Conservation (phyloP, 2,329 filamentous ascomycete species). For the Fusarium lyarnte region DNA sequence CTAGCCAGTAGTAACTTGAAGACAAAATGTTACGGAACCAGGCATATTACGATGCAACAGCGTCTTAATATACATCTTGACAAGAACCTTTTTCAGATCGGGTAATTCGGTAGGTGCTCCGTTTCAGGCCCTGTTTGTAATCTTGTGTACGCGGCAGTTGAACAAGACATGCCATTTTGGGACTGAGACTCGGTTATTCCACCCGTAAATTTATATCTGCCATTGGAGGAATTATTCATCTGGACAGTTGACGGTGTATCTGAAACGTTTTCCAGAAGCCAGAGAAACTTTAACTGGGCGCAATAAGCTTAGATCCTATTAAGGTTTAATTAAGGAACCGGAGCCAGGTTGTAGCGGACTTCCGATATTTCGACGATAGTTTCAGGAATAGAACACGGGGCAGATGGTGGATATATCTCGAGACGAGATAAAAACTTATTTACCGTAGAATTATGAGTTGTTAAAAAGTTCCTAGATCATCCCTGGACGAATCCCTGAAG, state of each 20-base stretch:
- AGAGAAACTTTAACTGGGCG: constrained; percentile 7
- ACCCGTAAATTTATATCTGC: neutral
- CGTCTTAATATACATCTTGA: neutral
- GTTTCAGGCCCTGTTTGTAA: constrained; percentile 4
- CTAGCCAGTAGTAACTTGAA: constrained; percentile 33
- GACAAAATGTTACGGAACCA: neutral
- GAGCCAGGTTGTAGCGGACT: neutral
- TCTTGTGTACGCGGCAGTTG: constrained; percentile 11
- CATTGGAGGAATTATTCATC: constrained; percentile 30
- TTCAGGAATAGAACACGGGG: constrained; percentile 14
- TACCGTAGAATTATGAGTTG: neutral
- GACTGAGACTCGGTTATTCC: neutral
- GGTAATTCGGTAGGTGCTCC: constrained; percentile 22
- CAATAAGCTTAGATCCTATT: neutral
- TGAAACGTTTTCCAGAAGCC: constrained; percentile 35
- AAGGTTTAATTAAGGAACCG: constrained; percentile 36
- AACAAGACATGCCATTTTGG: constrained; percentile 6
- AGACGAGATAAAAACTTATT: neutral
- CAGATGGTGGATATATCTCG: neutral
- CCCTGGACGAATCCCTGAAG: neutral
- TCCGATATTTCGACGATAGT: constrained; percentile 1
- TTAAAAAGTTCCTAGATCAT: neutral
- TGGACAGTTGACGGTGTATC: neutral
- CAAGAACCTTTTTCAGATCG: neutral
- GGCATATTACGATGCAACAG: neutral